Percentiles rank a stretch among this genome's conserved stretches.
phyloP scores from a whole-genome alignment of 2,329 filamentous ascomycete species.

The Penicillium oxalicum region DNA sequence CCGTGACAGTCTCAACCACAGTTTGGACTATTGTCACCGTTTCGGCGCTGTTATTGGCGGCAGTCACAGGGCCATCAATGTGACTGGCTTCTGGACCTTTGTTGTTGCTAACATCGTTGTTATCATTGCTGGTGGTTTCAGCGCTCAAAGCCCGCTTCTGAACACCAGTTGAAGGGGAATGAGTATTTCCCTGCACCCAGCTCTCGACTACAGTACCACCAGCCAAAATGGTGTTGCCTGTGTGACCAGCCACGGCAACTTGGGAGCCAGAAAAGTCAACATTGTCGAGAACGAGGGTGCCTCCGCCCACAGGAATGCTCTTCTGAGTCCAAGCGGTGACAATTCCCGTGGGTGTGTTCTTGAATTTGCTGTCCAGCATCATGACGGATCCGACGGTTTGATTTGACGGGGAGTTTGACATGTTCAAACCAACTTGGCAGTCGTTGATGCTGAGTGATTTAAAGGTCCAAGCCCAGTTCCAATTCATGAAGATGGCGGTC shows the following conservation, averaged over 20 bases:
- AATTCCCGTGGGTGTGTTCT: constrained; percentile 69
- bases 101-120: too few species aligned
- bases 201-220: constrained; percentile 64
- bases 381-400: constrained; percentile 83
- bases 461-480: constrained; percentile 84
- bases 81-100: too few species aligned
- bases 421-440: constrained; percentile 70
- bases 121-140: not conserved
- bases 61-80: not conserved
- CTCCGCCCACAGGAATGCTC: constrained; percentile 63
- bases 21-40: constrained; percentile 21
- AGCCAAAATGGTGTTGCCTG: constrained; percentile 57
- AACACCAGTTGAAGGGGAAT: constrained; percentile 39
- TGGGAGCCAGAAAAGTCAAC: constrained; percentile 71
- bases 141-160: constrained; percentile 21
- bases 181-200: constrained; percentile 75
- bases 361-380: constrained; percentile 72
- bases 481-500: constrained; percentile 82
- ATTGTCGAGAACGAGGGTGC: constrained; percentile 80
- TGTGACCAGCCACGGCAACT: constrained; percentile 57
- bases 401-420: constrained; percentile 58
- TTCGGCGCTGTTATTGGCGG: constrained; percentile 17
- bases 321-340: constrained; percentile 64
- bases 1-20: constrained; percentile 23
- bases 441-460: constrained; percentile 70